Evolutionary conservation across 345 rosid genomes (phyloP).

Genomic region (Carallia brachiata): DNA sequence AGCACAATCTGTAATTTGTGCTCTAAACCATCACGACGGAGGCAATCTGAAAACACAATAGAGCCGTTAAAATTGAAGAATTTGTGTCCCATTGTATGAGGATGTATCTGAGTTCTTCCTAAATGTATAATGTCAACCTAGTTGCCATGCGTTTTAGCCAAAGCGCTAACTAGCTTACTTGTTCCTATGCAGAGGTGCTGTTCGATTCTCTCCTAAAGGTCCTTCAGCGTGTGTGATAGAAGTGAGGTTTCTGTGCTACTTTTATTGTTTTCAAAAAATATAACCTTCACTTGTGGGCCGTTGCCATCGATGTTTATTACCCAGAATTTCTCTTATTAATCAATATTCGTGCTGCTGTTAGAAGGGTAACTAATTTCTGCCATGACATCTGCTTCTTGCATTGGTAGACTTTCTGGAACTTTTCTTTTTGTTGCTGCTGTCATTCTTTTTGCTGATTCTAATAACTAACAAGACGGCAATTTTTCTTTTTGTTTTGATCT

Average conservation of each 20-base stretch:
- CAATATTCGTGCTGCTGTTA: no score
- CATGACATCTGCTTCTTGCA: background rate
- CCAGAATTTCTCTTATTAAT: background rate
- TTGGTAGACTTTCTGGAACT: background rate
- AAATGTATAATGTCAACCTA: background rate
- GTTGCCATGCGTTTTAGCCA: conserved; percentile 9
- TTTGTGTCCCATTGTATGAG: no score
- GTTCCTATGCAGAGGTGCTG: conserved; percentile 60
- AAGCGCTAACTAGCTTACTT: conserved; percentile 14
- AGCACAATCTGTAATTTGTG: no score
- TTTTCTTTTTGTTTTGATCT: no score
- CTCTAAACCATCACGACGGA: no score
- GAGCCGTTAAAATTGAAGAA: no score
- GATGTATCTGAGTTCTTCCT: conserved; percentile 2
- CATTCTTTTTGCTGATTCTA: no score
- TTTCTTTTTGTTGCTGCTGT: background rate
- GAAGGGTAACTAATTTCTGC: no score
- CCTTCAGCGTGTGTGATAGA: conserved; percentile 69
- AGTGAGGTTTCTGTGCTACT: conserved; percentile 40
- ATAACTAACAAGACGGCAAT: no score
- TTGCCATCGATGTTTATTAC: background rate
- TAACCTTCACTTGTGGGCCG: background rate
- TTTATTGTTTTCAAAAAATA: background rate
- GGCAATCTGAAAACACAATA: no score
- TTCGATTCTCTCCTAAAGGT: conserved; percentile 80